Conservation (phyloP, 208 protist genomes). For the Acanthamoeba royreba region DNA sequence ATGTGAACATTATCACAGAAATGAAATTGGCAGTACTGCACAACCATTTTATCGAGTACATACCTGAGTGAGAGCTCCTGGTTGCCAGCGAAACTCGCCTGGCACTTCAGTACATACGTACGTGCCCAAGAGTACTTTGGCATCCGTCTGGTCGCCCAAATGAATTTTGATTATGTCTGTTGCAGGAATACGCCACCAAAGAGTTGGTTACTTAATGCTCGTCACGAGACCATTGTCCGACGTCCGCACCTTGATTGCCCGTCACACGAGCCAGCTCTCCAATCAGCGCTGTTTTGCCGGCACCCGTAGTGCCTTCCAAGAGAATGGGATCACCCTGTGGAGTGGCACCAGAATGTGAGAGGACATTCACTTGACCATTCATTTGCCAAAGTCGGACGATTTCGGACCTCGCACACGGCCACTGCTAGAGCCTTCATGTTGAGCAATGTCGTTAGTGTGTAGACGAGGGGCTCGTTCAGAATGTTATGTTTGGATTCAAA, state of each 20-base stretch:
- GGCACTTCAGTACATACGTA: conserved; percentile 97
- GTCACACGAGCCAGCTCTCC: conserved; percentile 80
- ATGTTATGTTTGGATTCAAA: neutral
- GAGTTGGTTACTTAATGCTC: no score
- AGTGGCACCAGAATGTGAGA: neutral
- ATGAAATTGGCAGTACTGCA: neutral
- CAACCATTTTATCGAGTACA: neutral
- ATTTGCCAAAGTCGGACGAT: neutral
- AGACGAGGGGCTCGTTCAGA: neutral
- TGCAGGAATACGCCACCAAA: no score
- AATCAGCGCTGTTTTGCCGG: conserved; percentile 89
- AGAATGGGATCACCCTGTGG: conserved; percentile 68
- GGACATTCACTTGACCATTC: neutral
- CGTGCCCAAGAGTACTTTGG: conserved; percentile 97
- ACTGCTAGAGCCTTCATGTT: conserved; percentile 51
- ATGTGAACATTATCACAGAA: neutral
- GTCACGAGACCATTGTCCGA: neutral
- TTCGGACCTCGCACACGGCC: conserved; percentile 31
- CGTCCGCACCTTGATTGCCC: conserved; percentile 52
- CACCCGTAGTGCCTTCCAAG: conserved; percentile 85
- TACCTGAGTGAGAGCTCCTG: conserved; percentile 91
- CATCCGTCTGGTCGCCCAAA: conserved; percentile 97
- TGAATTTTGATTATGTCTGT: conserved; percentile 79
- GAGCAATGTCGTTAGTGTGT: conserved; percentile 18
- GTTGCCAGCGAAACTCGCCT: conserved; percentile 97